A percentile compares a stretch with the other conserved stretches of the same genome.
Evolutionary conservation across 2,329 filamentous ascomycete species (phyloP).

Genomic region (Neonectria hederae): DNA sequence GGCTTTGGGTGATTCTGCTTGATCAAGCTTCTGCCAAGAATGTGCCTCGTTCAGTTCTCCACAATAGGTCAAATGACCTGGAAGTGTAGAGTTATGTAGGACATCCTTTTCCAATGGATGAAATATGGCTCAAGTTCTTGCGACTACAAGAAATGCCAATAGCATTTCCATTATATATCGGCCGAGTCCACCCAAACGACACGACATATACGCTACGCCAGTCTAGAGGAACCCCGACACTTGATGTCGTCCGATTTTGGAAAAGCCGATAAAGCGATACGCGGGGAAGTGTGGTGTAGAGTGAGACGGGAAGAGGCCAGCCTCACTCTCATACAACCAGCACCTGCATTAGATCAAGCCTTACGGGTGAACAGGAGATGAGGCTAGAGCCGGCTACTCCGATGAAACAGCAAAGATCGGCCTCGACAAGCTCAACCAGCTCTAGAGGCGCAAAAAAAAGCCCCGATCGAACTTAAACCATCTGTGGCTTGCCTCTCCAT

Average conservation of each 20-base stretch:
- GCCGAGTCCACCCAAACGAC: background rate
- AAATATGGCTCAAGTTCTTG: no score
- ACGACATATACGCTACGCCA: background rate
- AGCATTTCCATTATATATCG: background rate
- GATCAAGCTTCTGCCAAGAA: background rate
- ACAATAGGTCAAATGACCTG: background rate
- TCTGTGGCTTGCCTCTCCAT: background rate
- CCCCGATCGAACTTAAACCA: background rate
- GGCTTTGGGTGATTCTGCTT: background rate
- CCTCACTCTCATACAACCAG: slow-evolving; percentile 23
- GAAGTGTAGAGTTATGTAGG: background rate
- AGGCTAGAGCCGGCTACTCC: background rate
- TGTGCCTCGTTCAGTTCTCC: background rate
- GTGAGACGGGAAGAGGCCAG: slow-evolving; percentile 21
- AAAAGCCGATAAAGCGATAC: background rate
- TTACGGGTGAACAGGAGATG: slow-evolving; percentile 25
- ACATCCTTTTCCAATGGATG: no score
- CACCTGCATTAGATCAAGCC: slow-evolving; percentile 18
- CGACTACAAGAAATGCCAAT: background rate
- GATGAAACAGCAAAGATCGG: background rate
- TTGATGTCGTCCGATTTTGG: background rate
- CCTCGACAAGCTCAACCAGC: background rate
- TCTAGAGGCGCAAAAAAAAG: background rate
- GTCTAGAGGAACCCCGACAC: background rate
- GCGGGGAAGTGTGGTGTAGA: no score